Evolutionary conservation across 768 basidiomycete genomes (phyloP).

Genomic region (Candolleomyces efflorescens): DNA sequence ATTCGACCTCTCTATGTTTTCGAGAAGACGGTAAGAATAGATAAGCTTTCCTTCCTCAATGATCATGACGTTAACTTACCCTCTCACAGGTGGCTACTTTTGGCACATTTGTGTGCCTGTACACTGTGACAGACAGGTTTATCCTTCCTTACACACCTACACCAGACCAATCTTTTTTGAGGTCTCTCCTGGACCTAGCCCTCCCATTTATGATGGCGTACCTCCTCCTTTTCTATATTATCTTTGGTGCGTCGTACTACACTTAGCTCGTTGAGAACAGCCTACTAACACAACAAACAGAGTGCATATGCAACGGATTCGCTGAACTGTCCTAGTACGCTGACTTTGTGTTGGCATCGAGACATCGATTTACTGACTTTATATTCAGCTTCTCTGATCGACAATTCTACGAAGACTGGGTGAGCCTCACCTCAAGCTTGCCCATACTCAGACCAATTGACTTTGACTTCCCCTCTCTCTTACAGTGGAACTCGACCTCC

Average conservation of each 20-base stretch:
- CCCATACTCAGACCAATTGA: neutral
- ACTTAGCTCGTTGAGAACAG: neutral
- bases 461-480: neutral
- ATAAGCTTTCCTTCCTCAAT: neutral
- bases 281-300: constrained; percentile 31
- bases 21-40: constrained; percentile 53
- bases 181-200: constrained; percentile 79
- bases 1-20: constrained; percentile 80
- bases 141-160: constrained; percentile 81
- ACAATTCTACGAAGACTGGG: constrained; percentile 97
- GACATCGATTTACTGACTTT: neutral
- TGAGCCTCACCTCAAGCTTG: constrained; percentile 24
- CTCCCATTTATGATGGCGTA: constrained; percentile 94
- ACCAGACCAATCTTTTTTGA: constrained; percentile 65
- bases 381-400: constrained; percentile 84
- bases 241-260: constrained; percentile 55
- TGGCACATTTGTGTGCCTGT: constrained; percentile 93
- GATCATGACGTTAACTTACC: neutral
- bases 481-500: constrained; percentile 91
- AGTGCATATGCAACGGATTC: constrained; percentile 95
- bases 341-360: neutral
- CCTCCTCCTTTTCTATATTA: constrained; percentile 80
- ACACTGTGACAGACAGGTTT: constrained; percentile 90
- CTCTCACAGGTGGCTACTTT: constrained; percentile 76
- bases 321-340: constrained; percentile 86